Evolutionary conservation across 768 basidiomycete species (phyloP).

Genomic region (Leccinellum rugosiceps): DNA sequence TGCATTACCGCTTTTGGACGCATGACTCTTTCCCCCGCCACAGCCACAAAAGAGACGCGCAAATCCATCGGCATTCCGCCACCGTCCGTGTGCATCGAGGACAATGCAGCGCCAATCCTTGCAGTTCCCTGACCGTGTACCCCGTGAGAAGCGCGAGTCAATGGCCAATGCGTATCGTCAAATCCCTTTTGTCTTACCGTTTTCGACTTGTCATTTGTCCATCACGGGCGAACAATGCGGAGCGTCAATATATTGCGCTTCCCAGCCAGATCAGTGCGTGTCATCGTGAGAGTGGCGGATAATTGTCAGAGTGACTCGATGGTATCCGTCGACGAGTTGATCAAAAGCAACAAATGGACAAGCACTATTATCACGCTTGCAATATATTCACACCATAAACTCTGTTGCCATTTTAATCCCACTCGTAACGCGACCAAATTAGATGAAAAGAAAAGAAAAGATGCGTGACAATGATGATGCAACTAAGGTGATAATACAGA

Average conservation of each 20-base stretch:
- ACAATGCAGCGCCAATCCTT: background rate
- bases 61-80: background rate
- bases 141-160: background rate
- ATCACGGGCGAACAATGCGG: conserved; percentile 25
- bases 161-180: background rate
- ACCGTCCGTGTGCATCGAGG: background rate
- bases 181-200: conserved; percentile 1
- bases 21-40: conserved; percentile 13
- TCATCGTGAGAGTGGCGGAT: background rate
- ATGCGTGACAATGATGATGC: conserved; percentile 25
- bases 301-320: conserved; percentile 5
- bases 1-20: conserved; percentile 23
- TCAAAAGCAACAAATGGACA: background rate
- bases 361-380: background rate
- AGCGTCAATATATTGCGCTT: conserved; percentile 10
- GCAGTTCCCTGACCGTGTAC: background rate
- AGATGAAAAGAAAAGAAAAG: conserved; percentile 16
- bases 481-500: conserved; percentile 26
- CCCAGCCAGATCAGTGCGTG: background rate
- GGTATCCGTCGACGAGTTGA: background rate
- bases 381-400: background rate
- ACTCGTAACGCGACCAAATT: conserved; percentile 27
- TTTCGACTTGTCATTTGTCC: background rate
- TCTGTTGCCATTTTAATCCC: conserved; percentile 15
- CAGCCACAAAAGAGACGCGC: background rate